Base-by-base conservation (phyloP, 2,329 filamentous ascomycete genomes). In the Hypoxylon sp. region DNA sequence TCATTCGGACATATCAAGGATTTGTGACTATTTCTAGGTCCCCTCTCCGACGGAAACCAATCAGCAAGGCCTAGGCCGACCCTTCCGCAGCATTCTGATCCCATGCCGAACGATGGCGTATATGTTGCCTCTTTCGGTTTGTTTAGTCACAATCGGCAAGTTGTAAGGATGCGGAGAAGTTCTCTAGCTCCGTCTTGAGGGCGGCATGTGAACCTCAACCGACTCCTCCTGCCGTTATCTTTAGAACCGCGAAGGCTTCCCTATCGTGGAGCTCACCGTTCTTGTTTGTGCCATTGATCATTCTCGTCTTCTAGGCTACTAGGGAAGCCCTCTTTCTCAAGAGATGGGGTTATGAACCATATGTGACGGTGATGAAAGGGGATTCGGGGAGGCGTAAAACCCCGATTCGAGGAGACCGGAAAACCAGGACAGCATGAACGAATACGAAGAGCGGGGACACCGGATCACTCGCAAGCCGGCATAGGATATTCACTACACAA, bases 371-470 rank as follows among this genome's bases (percentile, higher is more conserved):
- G n/a, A 24, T 44, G 15, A 47, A 42, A 46, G 44, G 17, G 19
- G 24, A 17, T 59, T 55, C 42, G 42, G 47, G 47, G 3, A 37
- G 46, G 46, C 39, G 24, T 29, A 37, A 57, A 39, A 53, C 13
- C 19, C 44, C 29, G 61, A 60, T 63, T 61, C 64, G 52, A 42
- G 58, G 51, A 53, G 56, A 21, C 11, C 35, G 39, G n/a, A 52
- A 13, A 47, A 50, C 5, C n/a, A 55, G 44, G 32, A 31, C 8
- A 51, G 13, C 64, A 48, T 62, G 55, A 64, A 68, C 68, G 62
- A 68, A 70, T 70, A 70, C 65, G 68, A 70, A 63, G 39, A 60
- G 65, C 52, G 61, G 62, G 39, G 58, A 27, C 29, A 46, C 31
- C 35, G 52, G 50, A 48, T 42, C 51, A 46, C 21, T 17, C 31